A percentile compares a stretch with the other conserved stretches of the same genome.
These are phyloP conservation scores for Verticillium zaregamsianum DNA, from an alignment of 2,329 filamentous ascomycete genomes.

Conservation along the genomic window DNA sequence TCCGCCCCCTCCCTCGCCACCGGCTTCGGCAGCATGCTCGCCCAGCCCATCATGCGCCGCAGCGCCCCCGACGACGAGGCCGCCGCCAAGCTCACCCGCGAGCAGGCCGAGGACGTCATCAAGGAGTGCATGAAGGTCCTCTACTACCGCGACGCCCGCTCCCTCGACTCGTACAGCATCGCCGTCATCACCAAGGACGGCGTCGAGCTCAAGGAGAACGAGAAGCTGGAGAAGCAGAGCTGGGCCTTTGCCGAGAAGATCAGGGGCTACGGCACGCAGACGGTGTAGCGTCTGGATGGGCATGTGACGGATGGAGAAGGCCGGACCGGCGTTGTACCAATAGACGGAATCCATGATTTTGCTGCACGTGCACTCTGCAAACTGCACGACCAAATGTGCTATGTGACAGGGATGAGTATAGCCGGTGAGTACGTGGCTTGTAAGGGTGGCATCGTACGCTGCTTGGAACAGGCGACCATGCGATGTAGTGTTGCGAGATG, in stretches of 20 bases:
- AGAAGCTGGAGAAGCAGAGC: constrained; percentile 91
- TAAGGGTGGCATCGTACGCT: too few relatives aligned
- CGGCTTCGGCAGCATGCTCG: constrained; percentile 88
- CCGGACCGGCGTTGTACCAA: constrained; percentile 1
- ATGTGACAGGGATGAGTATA: too few relatives aligned
- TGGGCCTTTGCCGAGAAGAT: constrained; percentile 98
- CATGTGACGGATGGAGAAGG: not conserved
- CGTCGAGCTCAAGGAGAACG: constrained; percentile 77
- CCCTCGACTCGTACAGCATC: constrained; percentile 85
- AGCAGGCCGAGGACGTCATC: constrained; percentile 75
- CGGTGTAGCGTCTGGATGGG: constrained; percentile 33
- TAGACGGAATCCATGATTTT: constrained; percentile 1
- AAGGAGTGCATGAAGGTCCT: constrained; percentile 98
- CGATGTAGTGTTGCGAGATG: not conserved
- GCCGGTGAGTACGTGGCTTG: too few relatives aligned
- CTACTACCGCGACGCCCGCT: constrained; percentile 94
- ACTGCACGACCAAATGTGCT: too few relatives aligned
- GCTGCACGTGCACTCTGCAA: not conserved
- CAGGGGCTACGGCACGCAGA: constrained; percentile 89
- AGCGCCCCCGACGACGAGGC: constrained; percentile 80
- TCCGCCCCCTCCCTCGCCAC: constrained; percentile 84
- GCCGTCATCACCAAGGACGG: constrained; percentile 85
- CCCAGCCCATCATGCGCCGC: constrained; percentile 84
- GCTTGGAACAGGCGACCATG: too few relatives aligned
- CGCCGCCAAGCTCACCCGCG: constrained; percentile 65